phyloP scores from a whole-genome alignment of 2,329 filamentous ascomycete genomes.

The Cladosporium sp. region DNA sequence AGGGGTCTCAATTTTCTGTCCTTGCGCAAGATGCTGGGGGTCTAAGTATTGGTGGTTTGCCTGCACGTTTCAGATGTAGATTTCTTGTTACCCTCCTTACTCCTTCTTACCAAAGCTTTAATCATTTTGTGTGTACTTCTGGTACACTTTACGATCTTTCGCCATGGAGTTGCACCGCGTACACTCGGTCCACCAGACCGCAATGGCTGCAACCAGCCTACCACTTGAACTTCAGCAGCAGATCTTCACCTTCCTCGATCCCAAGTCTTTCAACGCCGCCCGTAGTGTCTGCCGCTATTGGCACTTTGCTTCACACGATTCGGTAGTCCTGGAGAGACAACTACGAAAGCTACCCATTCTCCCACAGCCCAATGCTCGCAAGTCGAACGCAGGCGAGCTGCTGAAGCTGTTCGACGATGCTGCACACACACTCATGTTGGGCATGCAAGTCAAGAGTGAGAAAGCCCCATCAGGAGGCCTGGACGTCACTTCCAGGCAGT shows the following conservation, averaged over 20 bases:
- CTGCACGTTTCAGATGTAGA: not conserved
- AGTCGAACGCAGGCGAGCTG: constrained; percentile 20
- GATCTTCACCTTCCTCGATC: constrained; percentile 29
- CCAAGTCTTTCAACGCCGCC: constrained; percentile 29
- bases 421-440: constrained; percentile 30
- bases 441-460: constrained; percentile 21
- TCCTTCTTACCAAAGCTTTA: not conserved
- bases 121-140: not conserved
- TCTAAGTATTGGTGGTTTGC: not conserved
- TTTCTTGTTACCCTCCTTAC: not conserved
- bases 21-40: not conserved
- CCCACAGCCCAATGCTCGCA: constrained; percentile 20
- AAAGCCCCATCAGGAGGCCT: constrained; percentile 18
- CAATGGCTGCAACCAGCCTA: constrained; percentile 24
- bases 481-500: constrained; percentile 16
- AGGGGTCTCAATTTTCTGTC: not conserved
- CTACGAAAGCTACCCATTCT: constrained; percentile 28
- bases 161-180: constrained; percentile 10
- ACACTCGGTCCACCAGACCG: constrained; percentile 10
- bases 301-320: constrained; percentile 28
- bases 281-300: constrained; percentile 32
- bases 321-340: constrained; percentile 27
- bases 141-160: not conserved
- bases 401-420: constrained; percentile 27
- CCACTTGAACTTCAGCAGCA: constrained; percentile 34